Evolutionary conservation across 257 asterid genomes (phyloP), one percentile per base, ranked within the genome.

Genomic region (Solanum etuberosum): DNA sequence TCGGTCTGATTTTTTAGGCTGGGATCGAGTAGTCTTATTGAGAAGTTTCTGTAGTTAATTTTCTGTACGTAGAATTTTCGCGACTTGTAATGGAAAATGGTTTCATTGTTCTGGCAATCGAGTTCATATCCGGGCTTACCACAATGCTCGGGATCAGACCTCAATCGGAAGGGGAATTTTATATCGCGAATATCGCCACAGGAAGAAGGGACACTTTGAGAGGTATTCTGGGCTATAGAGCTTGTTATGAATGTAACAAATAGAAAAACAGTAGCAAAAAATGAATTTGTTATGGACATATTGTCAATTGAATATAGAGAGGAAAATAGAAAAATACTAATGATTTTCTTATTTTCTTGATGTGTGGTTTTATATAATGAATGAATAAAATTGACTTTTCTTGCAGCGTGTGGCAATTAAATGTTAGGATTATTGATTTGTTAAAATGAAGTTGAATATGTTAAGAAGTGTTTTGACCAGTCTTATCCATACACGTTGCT

Each of bases 121-220:
- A 94, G 95, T 14, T 83, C 68, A 81, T 83, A 94, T 18, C 82
- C 27, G 10, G 88, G 46, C 38, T 89, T 29, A 7, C 98, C 95
- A 65, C 95, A 92, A 84, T 87, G 8, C 10, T 21, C 6, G 4
- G 95, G 95, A 77, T 92, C 94, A 8, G 71, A 48, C 57, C 86
- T 91, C 63, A 94, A 87, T 7, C 96, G 78, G 34, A 93, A 94
- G 15, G 96, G 98, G 89, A 85, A 93, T 89, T 81, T 90, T 57
- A 94, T 91, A 84, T 83, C 70, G 71, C 2, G 35, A 18, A 90
- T 68, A 27, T 87, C 76, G 21, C 98, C 97, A 77, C 98, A 93
- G 2, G 88, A 91, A 59, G 98, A 93, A 59, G 83, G 67, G 67
- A 46, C 42, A 88, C 97, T 93, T 61, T 23, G 70, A 61, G 70